Evolutionary conservation across 805 yeast species (phyloP), one percentile per base, ranked within the genome.

Genomic region (Vanderwaltozyma polyspora): DNA sequence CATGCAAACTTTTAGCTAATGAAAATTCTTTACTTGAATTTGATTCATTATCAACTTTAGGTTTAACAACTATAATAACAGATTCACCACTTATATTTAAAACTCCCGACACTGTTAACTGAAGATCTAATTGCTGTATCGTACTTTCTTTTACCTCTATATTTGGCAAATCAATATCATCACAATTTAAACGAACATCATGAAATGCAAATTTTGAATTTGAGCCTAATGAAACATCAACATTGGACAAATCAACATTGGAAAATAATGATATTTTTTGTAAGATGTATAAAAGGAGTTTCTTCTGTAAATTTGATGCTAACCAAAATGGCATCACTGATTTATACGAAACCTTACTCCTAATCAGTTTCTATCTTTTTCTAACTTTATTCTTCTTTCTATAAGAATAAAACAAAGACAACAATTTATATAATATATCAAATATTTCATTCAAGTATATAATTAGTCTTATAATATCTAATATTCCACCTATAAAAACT

Each of bases 241-340:
- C 55, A 50, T 85, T 80, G 14, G 85, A 79, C 14, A 85, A 63
- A 54, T 86, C 93, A 16, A 86, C 70, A 44, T 79, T 81, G 1
- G 94, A 80, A 49, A 87, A 83, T 28, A 87, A 60, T 12, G 87
- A 75, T 29, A 86, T 70, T 56, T 84, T 89, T 52, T 81, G 83
- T 18, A 87, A 68, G 4, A 86, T 73, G 55, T 84, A 85, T 28
- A 81, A 73, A 28, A 87, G 70, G 25, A 86, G 69, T 46, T 94
- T 66, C 59, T 82, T 80, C 49, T 86, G 95, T 28, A 87, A 66
- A 57, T 80, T 82, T 54, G 79, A 89, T 6, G 94, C 89, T 56
- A 83, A 68, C 93, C 94, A 84, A 25, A 52, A 52, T 51, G 58
- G 42, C 56, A 51, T 51, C n/a, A 59, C 10, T 21, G 23, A n/a